Conservation (phyloP, 208 protist genomes). For the Leishmania amazonensis region DNA sequence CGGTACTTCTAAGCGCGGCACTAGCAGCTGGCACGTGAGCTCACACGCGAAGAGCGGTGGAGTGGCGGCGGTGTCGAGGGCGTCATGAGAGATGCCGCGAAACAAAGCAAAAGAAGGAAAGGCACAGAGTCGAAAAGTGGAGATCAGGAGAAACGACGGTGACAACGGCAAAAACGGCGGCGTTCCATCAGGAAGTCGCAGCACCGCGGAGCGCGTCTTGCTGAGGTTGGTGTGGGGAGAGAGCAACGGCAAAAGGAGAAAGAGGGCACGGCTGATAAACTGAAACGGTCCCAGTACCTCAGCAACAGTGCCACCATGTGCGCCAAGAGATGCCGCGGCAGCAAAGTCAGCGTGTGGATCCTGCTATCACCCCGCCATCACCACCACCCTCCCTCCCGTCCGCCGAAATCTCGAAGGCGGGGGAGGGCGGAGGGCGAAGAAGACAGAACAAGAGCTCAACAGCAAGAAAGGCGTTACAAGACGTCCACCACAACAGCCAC, state of each 20-base stretch:
- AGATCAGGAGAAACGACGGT: not conserved
- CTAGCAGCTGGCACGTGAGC: not conserved
- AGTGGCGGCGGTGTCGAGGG: not conserved
- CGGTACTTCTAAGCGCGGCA: not conserved
- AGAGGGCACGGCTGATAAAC: not conserved
- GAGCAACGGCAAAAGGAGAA: not conserved
- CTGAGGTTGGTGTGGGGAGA: not conserved
- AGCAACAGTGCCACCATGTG: not conserved
- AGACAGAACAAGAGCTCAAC: not conserved
- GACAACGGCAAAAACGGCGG: not conserved
- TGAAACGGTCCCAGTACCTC: not conserved
- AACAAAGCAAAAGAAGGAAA: conserved; percentile 1
- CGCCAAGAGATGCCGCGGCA: not conserved
- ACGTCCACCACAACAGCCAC: not conserved
- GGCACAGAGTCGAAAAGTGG: not conserved
- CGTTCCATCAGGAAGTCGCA: not conserved
- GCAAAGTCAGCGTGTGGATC: not conserved
- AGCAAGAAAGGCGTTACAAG: not conserved
- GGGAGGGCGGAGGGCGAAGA: not conserved
- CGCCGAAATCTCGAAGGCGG: not conserved
- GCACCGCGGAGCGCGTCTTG: not conserved
- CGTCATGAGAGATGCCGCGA: conserved; percentile 2
- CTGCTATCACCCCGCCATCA: not conserved
- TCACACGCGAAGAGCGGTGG: not conserved
- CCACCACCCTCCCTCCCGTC: not conserved